Conservation (phyloP, 306 rosid species). For the cucumber (Cucumis sativus) region DNA sequence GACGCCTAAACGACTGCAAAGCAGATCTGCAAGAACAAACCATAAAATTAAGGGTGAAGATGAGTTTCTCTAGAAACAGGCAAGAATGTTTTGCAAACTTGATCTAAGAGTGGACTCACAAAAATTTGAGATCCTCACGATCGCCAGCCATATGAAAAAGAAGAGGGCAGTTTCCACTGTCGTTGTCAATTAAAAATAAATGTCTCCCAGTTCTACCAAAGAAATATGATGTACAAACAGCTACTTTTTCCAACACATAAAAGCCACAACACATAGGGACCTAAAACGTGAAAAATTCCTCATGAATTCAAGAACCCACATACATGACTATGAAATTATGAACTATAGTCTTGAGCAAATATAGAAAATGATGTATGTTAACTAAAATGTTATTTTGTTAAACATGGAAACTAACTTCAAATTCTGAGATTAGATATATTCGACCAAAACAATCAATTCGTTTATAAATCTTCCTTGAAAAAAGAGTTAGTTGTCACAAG, state of each 20-base stretch:
- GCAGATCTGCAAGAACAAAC: conserved; percentile 54
- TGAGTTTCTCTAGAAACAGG: neutral
- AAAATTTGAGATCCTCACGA: conserved; percentile 50
- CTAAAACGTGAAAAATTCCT: conserved; percentile 28
- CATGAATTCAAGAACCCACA: conserved; percentile 2
- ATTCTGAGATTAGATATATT: neutral
- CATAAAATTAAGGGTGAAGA: conserved; percentile 6
- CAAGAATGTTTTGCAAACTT: neutral
- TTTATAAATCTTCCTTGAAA: neutral
- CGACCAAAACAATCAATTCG: neutral
- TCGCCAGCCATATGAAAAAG: conserved; percentile 73
- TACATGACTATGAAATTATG: neutral
- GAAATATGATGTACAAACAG: conserved; percentile 34
- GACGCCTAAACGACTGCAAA: conserved; percentile 61
- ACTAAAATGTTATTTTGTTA: neutral
- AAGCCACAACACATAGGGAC: conserved; percentile 71
- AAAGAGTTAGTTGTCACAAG: neutral
- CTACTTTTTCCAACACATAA: conserved; percentile 50
- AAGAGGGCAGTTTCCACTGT: conserved; percentile 63
- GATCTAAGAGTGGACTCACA: conserved; percentile 29
- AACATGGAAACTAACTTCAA: neutral
- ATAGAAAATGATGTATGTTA: neutral
- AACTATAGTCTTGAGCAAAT: neutral
- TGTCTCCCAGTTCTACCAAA: conserved; percentile 72
- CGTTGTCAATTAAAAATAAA: conserved; percentile 50